Conservation (phyloP, 139 green algal genomes). For the Auxenochlorella pyrenoidosa region DNA sequence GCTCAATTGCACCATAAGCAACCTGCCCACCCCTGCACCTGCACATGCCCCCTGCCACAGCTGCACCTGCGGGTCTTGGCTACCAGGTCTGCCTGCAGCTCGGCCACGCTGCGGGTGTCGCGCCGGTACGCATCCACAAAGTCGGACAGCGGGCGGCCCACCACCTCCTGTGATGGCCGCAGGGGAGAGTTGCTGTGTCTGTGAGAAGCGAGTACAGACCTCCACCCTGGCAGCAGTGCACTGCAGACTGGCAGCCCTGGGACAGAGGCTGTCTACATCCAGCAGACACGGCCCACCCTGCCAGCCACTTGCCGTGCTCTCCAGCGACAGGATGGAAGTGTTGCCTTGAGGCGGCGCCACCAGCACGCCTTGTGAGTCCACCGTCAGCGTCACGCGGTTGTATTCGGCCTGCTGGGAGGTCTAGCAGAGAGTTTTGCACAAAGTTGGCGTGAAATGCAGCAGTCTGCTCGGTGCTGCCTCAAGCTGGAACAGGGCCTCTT, state of each 20-base stretch:
- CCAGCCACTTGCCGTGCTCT: neutral
- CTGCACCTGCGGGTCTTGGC: neutral
- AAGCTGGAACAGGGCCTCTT: too few species aligned
- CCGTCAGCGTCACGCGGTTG: conserved; percentile 12
- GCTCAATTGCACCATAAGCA: too few species aligned
- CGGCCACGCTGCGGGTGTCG: neutral
- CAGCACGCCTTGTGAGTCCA: neutral
- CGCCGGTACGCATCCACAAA: neutral
- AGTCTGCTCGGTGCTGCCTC: too few species aligned
- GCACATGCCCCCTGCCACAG: too few species aligned
- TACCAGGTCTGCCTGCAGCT: conserved; percentile 8
- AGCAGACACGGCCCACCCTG: too few species aligned
- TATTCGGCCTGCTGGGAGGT: conserved; percentile 5
- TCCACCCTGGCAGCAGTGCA: too few species aligned
- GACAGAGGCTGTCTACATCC: neutral
- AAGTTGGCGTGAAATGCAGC: too few species aligned
- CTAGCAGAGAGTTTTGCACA: too few species aligned
- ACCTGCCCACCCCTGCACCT: neutral
- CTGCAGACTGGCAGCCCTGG: too few species aligned
- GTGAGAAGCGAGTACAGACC: too few species aligned
- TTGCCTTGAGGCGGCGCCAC: neutral
- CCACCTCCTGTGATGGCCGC: neutral
- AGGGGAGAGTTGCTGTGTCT: neutral
- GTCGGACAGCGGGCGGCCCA: neutral
- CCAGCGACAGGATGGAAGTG: neutral